Percentiles rank a stretch among this genome's conserved stretches.
phyloP scores from a whole-genome alignment of 2,329 filamentous ascomycete genomes.

The Domatiomyces globalis region DNA sequence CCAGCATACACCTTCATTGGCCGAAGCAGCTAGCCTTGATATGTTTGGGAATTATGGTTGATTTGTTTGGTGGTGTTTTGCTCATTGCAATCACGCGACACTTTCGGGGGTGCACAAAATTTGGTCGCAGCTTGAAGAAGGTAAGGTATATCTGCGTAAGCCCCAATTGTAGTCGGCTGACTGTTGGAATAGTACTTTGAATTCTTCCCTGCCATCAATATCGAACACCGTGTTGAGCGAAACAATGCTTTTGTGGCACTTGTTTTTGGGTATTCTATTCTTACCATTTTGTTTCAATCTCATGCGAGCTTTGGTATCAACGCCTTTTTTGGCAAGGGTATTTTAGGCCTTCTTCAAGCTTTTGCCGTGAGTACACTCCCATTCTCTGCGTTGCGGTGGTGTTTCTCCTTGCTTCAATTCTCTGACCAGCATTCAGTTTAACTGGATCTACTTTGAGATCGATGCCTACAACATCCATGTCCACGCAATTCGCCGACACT shows the following conservation, averaged over 20 bases:
- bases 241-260: constrained; percentile 51
- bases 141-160: background rate
- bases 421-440: constrained; percentile 35
- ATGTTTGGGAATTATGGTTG: constrained; percentile 41
- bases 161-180: background rate
- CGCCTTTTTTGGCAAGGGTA: constrained; percentile 46
- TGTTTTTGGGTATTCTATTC: constrained; percentile 51
- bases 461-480: constrained; percentile 42
- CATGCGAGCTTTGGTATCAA: constrained; percentile 10
- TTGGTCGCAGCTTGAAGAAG: background rate
- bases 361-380: constrained; percentile 1
- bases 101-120: background rate
- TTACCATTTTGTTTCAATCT: constrained; percentile 33
- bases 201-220: constrained; percentile 49
- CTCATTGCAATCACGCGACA: constrained; percentile 27
- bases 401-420: constrained; percentile 31
- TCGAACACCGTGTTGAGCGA: constrained; percentile 51
- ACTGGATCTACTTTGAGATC: constrained; percentile 52
- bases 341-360: constrained; percentile 34
- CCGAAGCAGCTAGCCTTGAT: constrained; percentile 43
- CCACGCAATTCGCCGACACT: constrained; percentile 46
- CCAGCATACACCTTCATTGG: constrained; percentile 42
- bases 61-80: constrained; percentile 34
- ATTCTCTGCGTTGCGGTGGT: no score
- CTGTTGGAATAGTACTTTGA: constrained; percentile 30